A percentile compares a stretch with the other conserved stretches of the same genome.
Conservation (phyloP, 306 rosid species). For the Vigna radiata region DNA sequence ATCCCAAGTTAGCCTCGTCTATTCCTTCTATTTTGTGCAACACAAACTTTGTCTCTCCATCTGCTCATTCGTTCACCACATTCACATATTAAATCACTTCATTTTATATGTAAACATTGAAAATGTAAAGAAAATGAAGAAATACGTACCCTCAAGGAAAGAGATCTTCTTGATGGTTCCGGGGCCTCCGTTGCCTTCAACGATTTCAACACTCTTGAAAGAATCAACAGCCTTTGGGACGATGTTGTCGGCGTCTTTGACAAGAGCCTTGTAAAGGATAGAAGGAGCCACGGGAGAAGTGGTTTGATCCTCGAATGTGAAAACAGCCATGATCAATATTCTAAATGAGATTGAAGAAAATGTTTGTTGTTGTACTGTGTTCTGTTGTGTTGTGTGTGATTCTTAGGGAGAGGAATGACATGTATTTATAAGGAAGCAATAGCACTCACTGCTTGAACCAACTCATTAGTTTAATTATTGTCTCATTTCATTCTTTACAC, state of each 20-base stretch:
- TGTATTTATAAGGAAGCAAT: too few species aligned
- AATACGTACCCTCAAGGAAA: background rate
- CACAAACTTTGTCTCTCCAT: slow-evolving; percentile 40
- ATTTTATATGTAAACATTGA: too few species aligned
- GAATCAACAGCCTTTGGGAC: background rate
- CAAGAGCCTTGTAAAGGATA: slow-evolving; percentile 54
- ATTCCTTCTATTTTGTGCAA: slow-evolving; percentile 50
- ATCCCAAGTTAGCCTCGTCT: slow-evolving; percentile 45
- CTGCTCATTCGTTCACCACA: background rate
- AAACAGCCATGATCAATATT: slow-evolving; percentile 56
- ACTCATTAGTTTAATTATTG: too few species aligned
- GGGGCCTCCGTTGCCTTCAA: slow-evolving; percentile 16
- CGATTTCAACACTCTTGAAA: background rate
- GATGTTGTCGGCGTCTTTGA: background rate
- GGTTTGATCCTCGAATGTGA: slow-evolving; percentile 48
- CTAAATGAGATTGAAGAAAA: too few species aligned
- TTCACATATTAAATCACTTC: too few species aligned
- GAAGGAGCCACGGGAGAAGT: slow-evolving; percentile 49
- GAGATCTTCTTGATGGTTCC: slow-evolving; percentile 11
- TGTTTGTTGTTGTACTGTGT: too few species aligned
- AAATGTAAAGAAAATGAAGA: too few species aligned
- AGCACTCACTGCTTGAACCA: too few species aligned
- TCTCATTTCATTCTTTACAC: too few species aligned
- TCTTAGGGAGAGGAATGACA: too few species aligned
- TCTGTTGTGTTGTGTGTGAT: too few species aligned